Evolutionary conservation across 2,329 filamentous ascomycete species (phyloP), one percentile per base, ranked within the genome.

Genomic region (Aureobasidium sp.): DNA sequence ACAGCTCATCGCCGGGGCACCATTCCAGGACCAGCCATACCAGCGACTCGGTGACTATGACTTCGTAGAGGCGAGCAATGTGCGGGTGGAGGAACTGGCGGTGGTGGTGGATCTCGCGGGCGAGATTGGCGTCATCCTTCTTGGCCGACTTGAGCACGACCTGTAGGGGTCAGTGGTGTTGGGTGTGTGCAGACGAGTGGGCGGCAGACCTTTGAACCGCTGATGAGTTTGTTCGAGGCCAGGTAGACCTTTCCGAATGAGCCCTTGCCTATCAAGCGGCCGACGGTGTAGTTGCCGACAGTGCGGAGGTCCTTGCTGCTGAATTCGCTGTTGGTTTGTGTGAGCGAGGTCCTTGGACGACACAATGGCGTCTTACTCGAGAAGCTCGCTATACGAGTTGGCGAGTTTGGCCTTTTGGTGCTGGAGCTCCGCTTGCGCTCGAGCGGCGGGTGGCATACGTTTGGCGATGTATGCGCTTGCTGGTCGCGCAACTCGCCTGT

Each of bases 191-290:
- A 15, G 15, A 17, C 27, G 23, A 27, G 15, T 8, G 42, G 8
- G 42, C 11, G 23, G 3, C 42, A 27, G 23, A 93, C 91, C 84
- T 96, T 97, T 71, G 92, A 96, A 70, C 92, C 93, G 85, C 96
- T 96, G 70, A 90, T 97, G 74, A 99, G 90, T 75, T 96, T 97
- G 75, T 99, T 94, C 47, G 87, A 85, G 61, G 93, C 94, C 62
- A 99, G 81, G 74, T 99, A 99, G 69, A 99, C 94, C 77, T 96
- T 97, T 69, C 94, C 94, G 75, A 99, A 99, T 65, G 92, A 96
- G 61, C 94, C 94, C 73, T 97, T 99, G 66, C 94, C 94, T 71
- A 99, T 96, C 61, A 99, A 80, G 62, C 86, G 86, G 47, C 94
- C 94, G 61, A 99, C 82, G 37, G 86, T 87, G 75, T 99, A 99